Base-by-base conservation (phyloP, 2,329 filamentous ascomycete genomes). In the Emmonsiellopsis sp. region DNA sequence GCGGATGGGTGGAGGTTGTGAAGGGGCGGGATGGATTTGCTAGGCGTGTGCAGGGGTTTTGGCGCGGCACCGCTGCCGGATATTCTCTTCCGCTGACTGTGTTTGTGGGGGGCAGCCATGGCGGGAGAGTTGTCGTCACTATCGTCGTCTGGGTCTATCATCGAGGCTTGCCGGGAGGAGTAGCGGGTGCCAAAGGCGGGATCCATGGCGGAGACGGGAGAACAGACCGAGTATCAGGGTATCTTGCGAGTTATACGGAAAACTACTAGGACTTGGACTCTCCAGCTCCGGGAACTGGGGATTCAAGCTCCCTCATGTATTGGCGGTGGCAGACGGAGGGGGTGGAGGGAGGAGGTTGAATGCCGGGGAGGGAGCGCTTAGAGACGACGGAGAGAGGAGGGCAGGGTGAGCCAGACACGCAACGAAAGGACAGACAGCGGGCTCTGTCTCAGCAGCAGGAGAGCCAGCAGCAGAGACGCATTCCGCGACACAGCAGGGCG, bases 1-100 rank as follows among this genome's bases (percentile, higher is more conserved):
- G 82, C 81, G 5, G 82, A 84, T 14, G 81, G 80, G 7, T 83
- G 74, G n/a, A 83, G 76, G 60, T 77, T 83, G 57, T 80, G 75
- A 36, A 81, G 54, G 17, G 49, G 47, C n/a, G 56, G 36, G 13
- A 56, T 64, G 34, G 78, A 71, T 57, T 77, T 78, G 40, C 73
- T 76, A 54, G 76, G 74, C 17, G 77, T 76, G 54, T 75, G 73
- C 50, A 79, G 74, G 34, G 65, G 63, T 56, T 65, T 68, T 32
- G 68, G 65, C 48, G 66, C 56, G 37, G 60, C 57, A 52, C 61
- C 62, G 57, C 66, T 65, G 58, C 60, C 57, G 56, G 62, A 61
- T 48, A 64, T 63, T 34, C 60, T 58, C 53, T 58, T 48, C 66
- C 61, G 50, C 62, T 61, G 43, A 60, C 42, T 14, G 33, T 17